Conservation (phyloP, 306 rosid species). For the Citrullus mucosospermus region DNA sequence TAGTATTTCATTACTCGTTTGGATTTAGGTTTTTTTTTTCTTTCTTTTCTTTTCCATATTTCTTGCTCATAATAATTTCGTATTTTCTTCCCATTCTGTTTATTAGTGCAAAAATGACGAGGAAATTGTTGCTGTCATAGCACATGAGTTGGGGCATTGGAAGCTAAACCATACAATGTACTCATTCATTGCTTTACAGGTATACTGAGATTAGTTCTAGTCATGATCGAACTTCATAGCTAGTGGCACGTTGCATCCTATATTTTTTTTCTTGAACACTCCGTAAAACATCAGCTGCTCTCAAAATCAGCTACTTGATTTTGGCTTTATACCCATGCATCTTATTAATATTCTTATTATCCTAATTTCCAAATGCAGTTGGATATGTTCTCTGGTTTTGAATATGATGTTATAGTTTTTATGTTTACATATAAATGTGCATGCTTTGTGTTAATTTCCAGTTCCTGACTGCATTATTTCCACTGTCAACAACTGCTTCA, state of each 20-base stretch:
- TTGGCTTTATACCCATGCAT: background rate
- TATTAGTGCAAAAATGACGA: constrained; percentile 85
- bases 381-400: background rate
- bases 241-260: background rate
- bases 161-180: constrained; percentile 88
- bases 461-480: background rate
- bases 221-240: background rate
- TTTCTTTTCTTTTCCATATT: background rate
- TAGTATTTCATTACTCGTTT: background rate
- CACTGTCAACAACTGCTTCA: background rate
- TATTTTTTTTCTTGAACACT: background rate
- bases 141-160: constrained; percentile 98
- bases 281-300: background rate
- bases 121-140: constrained; percentile 94
- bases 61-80: background rate
- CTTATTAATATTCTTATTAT: background rate
- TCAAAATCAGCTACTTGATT: background rate
- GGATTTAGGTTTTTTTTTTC: no score
- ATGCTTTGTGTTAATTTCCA: background rate
- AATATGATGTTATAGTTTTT: background rate
- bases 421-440: background rate
- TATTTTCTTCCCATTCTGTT: background rate
- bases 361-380: background rate
- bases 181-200: constrained; percentile 94
- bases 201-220: constrained; percentile 21